Base-by-base conservation (phyloP, 192 early-diverging fungal genomes). In the Rhizophagus clarus region DNA sequence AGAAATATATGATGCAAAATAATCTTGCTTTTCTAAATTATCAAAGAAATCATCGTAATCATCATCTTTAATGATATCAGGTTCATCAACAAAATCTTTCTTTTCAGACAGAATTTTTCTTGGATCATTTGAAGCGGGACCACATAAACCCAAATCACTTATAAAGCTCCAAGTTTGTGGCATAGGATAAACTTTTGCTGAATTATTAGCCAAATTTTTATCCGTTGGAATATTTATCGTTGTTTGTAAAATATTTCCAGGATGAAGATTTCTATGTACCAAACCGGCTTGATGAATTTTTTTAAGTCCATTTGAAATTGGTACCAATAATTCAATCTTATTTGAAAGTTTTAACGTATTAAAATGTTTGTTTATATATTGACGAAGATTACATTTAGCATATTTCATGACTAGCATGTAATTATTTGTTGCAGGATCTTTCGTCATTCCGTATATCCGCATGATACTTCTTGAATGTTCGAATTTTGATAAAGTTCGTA, bases 331-430 rank as follows among this genome's bases (percentile, higher is more conserved):
- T 15, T 29, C 24, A 29, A 66, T 26, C 14, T 66, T 66, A 15
- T 66, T 29, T 24, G 14, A 66, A 14, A 66, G 29, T 29, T 28
- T 3, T 15, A 66, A 29, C 0, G 3, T 66, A 14, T 17, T 29
- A 29, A 15, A 66, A 66, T 66, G 2, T 66, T 66, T 66, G 9
- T 66, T 31, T 7, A 66, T 5, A 29, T 29, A 66, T 29, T 66
- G 26, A 29, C 63, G 63, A 31, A 66, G 28, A 28, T 29, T 66
- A 29, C 71, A 14, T 45, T 72, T 42, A 45, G 71, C 29, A 72
- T 72, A 47, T 72, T 72, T 14, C 71, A 40, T 72, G 34, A 72
- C 26, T 22, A 72, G 2, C 71, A 72, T 72, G n/a, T 72, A 72
- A 47, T 72, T n/a, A 26, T 37, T 72, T 45, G 71, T 40, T 72